phyloP scores from a whole-genome alignment of 2,329 filamentous ascomycete species.

The Scedosporium boydii region DNA sequence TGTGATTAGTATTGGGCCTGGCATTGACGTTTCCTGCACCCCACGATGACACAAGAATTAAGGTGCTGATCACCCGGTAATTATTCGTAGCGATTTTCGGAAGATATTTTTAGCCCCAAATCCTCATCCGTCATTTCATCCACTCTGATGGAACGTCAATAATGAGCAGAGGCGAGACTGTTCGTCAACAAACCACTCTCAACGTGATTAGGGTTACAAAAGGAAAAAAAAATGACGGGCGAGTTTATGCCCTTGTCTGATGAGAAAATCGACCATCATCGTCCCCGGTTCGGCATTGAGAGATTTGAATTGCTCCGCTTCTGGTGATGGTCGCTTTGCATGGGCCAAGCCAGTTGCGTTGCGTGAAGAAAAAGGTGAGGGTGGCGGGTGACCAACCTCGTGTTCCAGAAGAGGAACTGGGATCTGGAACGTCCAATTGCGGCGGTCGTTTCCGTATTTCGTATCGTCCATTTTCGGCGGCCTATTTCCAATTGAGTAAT shows the following conservation, averaged over 20 bases:
- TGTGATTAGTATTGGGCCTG: too few species aligned
- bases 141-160: background rate
- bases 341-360: background rate
- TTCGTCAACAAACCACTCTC: background rate
- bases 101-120: background rate
- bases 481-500: background rate
- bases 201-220: background rate
- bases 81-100: background rate
- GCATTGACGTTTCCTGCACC: background rate
- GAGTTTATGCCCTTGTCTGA: background rate
- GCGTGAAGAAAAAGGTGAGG: background rate
- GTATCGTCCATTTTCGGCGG: background rate
- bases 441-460: background rate
- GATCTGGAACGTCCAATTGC: background rate
- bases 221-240: background rate
- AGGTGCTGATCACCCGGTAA: background rate
- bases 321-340: background rate
- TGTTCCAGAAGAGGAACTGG: background rate
- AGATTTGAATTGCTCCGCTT: background rate
- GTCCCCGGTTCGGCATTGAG: background rate
- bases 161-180: background rate
- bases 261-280: background rate
- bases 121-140: background rate
- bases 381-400: slow-evolving; percentile 1
- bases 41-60: background rate